Evolutionary conservation across 2,329 filamentous ascomycete species (phyloP), one percentile per base, ranked within the genome.

Genomic region (Cadophora sp.): DNA sequence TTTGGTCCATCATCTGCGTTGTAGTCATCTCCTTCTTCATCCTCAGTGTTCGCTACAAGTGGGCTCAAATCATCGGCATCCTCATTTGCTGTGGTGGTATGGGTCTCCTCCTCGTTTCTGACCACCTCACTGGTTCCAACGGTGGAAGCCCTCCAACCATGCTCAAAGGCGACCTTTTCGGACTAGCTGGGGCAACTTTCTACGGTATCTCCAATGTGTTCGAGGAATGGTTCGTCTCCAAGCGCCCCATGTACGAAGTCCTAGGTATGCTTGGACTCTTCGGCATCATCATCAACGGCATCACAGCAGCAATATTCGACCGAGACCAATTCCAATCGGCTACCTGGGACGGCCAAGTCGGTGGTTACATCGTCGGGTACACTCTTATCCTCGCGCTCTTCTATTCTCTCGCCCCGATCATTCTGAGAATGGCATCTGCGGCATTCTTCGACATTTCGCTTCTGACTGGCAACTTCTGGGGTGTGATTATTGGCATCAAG

Each of bases 371-470:
- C 45, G 84, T 90, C n/a, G 96, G 95, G 0, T 99, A 95, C 80
- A 98, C 96, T 0, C 80, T 97, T 20, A 89, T 90, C 67, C 85
- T 99, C 24, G 83, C 86, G 63, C 81, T 96, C 67, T 99, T 99
- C 81, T 99, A 99, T 83, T 89, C 89, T 8, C 83, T 96, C 3
- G 94, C 92, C 0, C 96, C 96, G 0, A 81, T 98, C 64, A 85
- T 99, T 70, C 90, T 98, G 80, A 92, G 96, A 71, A 91, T 98
- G 82, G 91, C 91, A 33, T 92, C 88, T 18, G 96, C 96, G 2
- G 95, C 94, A 22, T 97, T 99, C 81, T 96, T 97, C 83, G 97
- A 99, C 80, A 97, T 98, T 75, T 95, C 91, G 8, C 83, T 99
- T 71, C 84, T 99, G 68, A 98, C 96, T 1, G 93, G 90, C 74